A percentile compares a stretch with the other conserved stretches of the same genome.
Evolutionary conservation across 176 grass and related monocot species (phyloP).

Genomic region (Aegilops longissima): DNA sequence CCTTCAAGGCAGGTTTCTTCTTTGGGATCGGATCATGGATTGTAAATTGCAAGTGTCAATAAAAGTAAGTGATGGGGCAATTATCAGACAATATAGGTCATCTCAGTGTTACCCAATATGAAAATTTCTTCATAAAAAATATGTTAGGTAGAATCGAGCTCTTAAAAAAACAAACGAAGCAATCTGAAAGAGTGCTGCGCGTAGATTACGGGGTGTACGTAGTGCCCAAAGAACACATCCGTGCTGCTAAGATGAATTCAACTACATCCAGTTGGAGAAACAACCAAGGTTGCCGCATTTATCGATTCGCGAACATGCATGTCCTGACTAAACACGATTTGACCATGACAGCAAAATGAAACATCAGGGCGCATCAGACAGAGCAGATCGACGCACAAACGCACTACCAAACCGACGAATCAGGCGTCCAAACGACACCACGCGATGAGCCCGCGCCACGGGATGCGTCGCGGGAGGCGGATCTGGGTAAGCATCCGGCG

Average conservation of each 20-base stretch:
- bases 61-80: not conserved
- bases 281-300: not conserved
- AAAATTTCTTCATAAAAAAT: not conserved
- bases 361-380: not conserved
- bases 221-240: not conserved
- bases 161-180: not conserved
- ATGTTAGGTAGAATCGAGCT: not conserved
- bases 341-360: not conserved
- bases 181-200: not conserved
- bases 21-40: not conserved
- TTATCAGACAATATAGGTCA: not conserved
- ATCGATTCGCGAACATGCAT: not conserved
- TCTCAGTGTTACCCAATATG: not conserved
- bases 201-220: not conserved
- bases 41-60: not conserved
- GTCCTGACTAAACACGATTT: not conserved
- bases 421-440: not conserved
- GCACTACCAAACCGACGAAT: not conserved
- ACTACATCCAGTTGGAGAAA: not conserved
- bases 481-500: not conserved
- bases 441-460: not conserved
- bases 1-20: constrained; percentile 19
- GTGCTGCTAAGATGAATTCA: not conserved
- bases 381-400: not conserved
- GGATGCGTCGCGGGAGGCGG: not conserved